Percentiles rank a stretch among this genome's conserved stretches.
Evolutionary conservation across 106 monocot genomes (phyloP).

Genomic region (Cymbidium sinense): DNA sequence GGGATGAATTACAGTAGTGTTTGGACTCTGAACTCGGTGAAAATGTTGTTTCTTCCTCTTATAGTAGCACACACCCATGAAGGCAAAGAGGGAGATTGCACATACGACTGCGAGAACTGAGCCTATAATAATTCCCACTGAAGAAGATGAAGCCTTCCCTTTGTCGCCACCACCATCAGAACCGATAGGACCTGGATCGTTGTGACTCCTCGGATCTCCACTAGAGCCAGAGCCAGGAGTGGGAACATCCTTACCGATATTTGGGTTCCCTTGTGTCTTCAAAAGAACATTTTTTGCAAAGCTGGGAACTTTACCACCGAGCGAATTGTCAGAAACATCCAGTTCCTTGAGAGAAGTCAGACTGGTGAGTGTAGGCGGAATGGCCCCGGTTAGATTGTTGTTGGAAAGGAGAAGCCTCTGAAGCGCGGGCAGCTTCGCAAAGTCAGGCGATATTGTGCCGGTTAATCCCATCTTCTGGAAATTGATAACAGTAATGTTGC

Average conservation of each 20-base stretch:
- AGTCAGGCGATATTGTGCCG: conserved; percentile 42
- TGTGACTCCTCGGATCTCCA: no score
- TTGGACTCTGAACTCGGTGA: conserved; percentile 33
- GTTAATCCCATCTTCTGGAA: conserved; percentile 45
- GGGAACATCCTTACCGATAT: conserved; percentile 17
- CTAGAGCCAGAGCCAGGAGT: background rate
- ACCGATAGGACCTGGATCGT: no score
- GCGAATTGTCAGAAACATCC: conserved; percentile 43
- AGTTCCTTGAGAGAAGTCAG: conserved; percentile 29
- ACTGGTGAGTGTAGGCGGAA: conserved; percentile 25
- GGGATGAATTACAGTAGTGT: conserved; percentile 38
- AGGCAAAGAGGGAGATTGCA: conserved; percentile 11
- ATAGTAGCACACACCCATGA: conserved; percentile 25
- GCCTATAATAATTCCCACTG: conserved; percentile 23
- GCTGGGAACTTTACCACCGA: conserved; percentile 35
- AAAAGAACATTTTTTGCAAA: conserved; percentile 33
- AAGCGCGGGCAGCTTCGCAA: conserved; percentile 30
- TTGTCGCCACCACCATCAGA: background rate
- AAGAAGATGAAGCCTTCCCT: conserved; percentile 16
- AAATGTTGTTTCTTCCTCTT: conserved; percentile 27
- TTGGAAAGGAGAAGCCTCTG: conserved; percentile 39
- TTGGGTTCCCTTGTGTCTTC: conserved; percentile 39
- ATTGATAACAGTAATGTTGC: conserved; percentile 45
- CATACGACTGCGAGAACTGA: conserved; percentile 22
- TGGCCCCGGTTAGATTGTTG: conserved; percentile 50